Percentiles rank a stretch among this genome's conserved stretches.
phyloP scores from a whole-genome alignment of 306 rosid genomes.

The Quercus wislizeni region DNA sequence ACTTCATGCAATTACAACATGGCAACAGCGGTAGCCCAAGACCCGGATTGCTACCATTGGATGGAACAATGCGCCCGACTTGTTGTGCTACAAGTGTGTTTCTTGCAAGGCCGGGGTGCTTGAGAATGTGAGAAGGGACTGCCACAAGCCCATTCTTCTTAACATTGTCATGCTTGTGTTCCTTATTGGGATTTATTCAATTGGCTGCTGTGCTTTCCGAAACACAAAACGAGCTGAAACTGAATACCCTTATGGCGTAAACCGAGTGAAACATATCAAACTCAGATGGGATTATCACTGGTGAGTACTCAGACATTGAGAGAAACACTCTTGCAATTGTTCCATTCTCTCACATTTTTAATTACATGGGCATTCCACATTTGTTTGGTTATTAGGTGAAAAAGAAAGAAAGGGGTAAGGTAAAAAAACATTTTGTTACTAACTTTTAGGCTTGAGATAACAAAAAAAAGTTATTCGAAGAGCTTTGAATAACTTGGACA shows the following conservation, averaged over 20 bases:
- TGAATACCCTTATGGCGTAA: slow-evolving; percentile 69
- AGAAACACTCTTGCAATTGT: not conserved
- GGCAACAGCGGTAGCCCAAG: slow-evolving; percentile 41
- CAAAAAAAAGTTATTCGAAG: not conserved
- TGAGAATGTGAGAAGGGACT: slow-evolving; percentile 63
- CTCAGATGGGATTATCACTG: slow-evolving; percentile 92
- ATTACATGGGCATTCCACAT: too few relatives aligned
- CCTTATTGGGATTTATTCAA: slow-evolving; percentile 71
- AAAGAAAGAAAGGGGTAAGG: not conserved
- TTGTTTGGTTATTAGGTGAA: too few relatives aligned
- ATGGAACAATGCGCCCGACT: slow-evolving; percentile 56
- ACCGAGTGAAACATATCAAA: slow-evolving; percentile 68
- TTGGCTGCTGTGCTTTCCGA: slow-evolving; percentile 90
- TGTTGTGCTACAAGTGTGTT: slow-evolving; percentile 87
- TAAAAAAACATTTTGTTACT: not conserved
- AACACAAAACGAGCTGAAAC: slow-evolving; percentile 71
- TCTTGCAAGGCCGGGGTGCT: slow-evolving; percentile 94
- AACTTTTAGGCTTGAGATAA: not conserved
- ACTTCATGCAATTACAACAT: slow-evolving; percentile 63
- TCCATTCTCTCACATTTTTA: not conserved
- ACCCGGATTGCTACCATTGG: slow-evolving; percentile 79
- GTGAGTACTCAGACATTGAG: slow-evolving; percentile 24
- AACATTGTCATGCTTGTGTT: slow-evolving; percentile 56
- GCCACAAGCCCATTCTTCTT: slow-evolving; percentile 86
- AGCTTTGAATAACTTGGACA: not conserved